Evolutionary conservation across 2,329 filamentous ascomycete species (phyloP).

Genomic region (Sporothrix euskadiensis): DNA sequence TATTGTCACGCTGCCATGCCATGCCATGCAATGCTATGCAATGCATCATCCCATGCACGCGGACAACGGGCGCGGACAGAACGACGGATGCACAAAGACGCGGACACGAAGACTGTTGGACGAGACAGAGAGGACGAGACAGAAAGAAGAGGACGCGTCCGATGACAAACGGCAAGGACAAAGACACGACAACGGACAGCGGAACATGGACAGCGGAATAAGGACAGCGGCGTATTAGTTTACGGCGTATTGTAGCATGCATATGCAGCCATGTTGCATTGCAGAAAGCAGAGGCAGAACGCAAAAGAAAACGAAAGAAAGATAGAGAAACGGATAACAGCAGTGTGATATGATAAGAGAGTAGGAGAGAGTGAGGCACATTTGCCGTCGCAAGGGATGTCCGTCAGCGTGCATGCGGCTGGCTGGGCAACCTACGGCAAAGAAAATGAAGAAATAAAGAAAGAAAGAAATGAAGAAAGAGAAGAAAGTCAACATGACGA

Average conservation of each 20-base stretch:
- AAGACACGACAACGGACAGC: not conserved
- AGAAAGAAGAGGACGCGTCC: not conserved
- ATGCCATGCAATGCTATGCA: not conserved
- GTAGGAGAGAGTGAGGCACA: no score
- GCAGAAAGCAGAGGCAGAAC: not conserved
- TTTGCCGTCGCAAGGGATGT: not conserved
- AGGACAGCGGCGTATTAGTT: not conserved
- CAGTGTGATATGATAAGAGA: not conserved
- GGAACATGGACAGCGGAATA: not conserved
- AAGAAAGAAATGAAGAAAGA: not conserved
- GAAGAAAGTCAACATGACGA: not conserved
- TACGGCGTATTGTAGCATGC: constrained; percentile 21
- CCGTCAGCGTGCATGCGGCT: constrained; percentile 7
- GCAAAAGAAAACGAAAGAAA: not conserved
- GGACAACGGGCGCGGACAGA: not conserved
- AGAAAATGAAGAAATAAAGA: not conserved
- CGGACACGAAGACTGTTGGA: not conserved
- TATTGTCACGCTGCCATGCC: not conserved
- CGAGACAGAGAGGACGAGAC: not conserved
- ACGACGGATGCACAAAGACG: constrained; percentile 2
- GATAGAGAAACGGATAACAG: not conserved
- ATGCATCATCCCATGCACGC: not conserved
- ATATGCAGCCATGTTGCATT: constrained; percentile 20
- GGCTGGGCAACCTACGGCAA: constrained; percentile 20
- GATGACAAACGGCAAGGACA: not conserved